A percentile compares a stretch with the other conserved stretches of the same genome.
These are phyloP conservation scores for Alternaria consortialis DNA, from an alignment of 2,329 filamentous ascomycete genomes.

Conservation along the genomic window DNA sequence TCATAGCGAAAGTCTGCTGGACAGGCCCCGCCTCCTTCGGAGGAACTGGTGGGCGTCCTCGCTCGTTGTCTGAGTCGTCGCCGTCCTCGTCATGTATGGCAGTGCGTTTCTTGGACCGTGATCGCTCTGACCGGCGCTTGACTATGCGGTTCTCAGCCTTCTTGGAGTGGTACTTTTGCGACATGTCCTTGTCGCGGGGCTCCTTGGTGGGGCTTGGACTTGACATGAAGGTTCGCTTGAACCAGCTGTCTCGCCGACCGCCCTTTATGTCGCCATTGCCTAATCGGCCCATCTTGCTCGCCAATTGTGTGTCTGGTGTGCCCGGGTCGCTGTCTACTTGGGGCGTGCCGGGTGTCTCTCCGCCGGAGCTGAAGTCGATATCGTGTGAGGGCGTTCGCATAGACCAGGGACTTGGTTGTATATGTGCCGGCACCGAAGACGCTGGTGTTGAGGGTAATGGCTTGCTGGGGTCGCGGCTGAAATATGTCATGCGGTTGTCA, in stretches of 20 bases:
- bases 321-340: constrained; percentile 54
- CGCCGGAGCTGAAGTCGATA: constrained; percentile 58
- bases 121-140: constrained; percentile 39
- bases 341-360: constrained; percentile 60
- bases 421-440: constrained; percentile 36
- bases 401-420: constrained; percentile 45
- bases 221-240: constrained; percentile 36
- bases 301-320: constrained; percentile 52
- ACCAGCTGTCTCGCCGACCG: constrained; percentile 41
- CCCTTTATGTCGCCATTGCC: constrained; percentile 44
- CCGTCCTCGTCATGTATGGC: constrained; percentile 27
- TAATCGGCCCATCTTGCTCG: constrained; percentile 39
- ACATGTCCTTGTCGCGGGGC: constrained; percentile 25
- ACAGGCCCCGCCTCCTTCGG: constrained; percentile 16
- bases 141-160: constrained; percentile 52
- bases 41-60: constrained; percentile 1
- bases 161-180: constrained; percentile 45
- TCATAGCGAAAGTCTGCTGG: constrained; percentile 34
- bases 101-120: constrained; percentile 40
- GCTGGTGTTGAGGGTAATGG: constrained; percentile 45
- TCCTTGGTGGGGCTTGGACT: constrained; percentile 54
- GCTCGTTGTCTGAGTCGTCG: constrained; percentile 39
- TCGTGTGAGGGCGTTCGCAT: constrained; percentile 49
- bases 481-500: constrained; percentile 60
- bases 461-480: constrained; percentile 50